Base-by-base conservation (phyloP, 208 protist species). In the Borovskyia barvae region DNA sequence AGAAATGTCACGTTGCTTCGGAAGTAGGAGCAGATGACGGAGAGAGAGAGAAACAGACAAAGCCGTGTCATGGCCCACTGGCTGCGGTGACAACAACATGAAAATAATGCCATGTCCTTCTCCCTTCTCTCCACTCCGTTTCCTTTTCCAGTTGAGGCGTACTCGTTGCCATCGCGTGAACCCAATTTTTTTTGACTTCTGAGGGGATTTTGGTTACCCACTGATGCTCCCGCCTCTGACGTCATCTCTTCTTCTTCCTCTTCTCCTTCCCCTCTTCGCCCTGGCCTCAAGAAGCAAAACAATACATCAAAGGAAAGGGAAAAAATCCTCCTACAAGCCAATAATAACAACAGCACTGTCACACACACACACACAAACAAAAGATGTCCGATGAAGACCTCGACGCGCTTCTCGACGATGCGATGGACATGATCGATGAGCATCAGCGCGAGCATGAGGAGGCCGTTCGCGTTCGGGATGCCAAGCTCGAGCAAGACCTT, bases 341-440 rank as follows among this genome's bases (percentile, higher is more conserved):
- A n/a, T n/a, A n/a, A n/a, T n/a, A 51, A 0, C 14, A 49, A 4
- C 43, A 29, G 43, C n/a, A 17, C 26, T 39, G n/a, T 9, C 26
- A 52, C 5, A 36, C 46, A 52, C 20, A 7, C 46, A 3, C 32
- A 37, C n/a, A 53, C 8, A 2, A 0, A 49, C 59, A 35, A 24
- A 35, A n/a, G 22, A 86, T 86, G 78, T 55, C 72, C 2, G 75
- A 81, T 26, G 58, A 82, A 45, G 87, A 94, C 45, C 66, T 94
- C 19, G 87, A 94, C 61, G 82, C 63, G 4, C 74, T 94, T 32
- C 82, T 94, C 30, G 82, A 92, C 56, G 83, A 91, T 52, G 82
- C 80, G 33, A 75, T 94, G 51, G 80, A 90, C 50, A 86, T 82
- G 24, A 75, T 94, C 32, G 75, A 90, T 29, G 73, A 90, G 41